Percentiles rank a stretch among this genome's conserved stretches.
Evolutionary conservation across 108 stramenopile genomes (phyloP).

Genomic region (Discostella pseudostelligera): DNA sequence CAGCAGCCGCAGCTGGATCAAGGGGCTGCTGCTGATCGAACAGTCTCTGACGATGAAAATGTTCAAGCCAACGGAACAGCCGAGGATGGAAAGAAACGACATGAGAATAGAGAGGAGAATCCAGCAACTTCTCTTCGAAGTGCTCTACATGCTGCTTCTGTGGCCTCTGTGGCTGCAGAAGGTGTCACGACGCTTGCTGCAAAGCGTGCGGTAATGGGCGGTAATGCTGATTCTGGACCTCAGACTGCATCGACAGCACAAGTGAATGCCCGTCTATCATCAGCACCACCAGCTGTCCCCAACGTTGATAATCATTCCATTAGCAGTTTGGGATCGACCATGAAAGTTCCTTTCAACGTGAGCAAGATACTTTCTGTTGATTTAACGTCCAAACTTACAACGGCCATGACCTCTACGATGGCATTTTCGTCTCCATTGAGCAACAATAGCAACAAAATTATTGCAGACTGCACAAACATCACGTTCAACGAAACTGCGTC

Average conservation of each 20-base stretch:
- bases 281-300: neutral
- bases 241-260: neutral
- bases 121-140: conserved; percentile 36
- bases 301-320: neutral
- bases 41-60: conserved; percentile 21
- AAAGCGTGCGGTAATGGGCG: conserved; percentile 2
- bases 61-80: neutral
- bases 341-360: conserved; percentile 59
- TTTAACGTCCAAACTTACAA: conserved; percentile 21
- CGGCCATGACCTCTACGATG: conserved; percentile 13
- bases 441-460: conserved; percentile 17
- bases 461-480: conserved; percentile 75
- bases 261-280: neutral
- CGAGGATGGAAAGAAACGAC: conserved; percentile 14
- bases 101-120: conserved; percentile 31
- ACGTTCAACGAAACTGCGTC: conserved; percentile 36
- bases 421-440: conserved; percentile 6
- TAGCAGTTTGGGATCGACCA: neutral
- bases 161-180: conserved; percentile 39
- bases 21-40: too few relatives aligned
- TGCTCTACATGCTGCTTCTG: conserved; percentile 58
- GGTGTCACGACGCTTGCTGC: conserved; percentile 16
- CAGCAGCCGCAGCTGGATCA: neutral
- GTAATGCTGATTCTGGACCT: conserved; percentile 4
- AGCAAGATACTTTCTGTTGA: conserved; percentile 64